Evolutionary conservation across 2,329 filamentous ascomycete species (phyloP).

Genomic region (Sclerotiophoma versabilis): DNA sequence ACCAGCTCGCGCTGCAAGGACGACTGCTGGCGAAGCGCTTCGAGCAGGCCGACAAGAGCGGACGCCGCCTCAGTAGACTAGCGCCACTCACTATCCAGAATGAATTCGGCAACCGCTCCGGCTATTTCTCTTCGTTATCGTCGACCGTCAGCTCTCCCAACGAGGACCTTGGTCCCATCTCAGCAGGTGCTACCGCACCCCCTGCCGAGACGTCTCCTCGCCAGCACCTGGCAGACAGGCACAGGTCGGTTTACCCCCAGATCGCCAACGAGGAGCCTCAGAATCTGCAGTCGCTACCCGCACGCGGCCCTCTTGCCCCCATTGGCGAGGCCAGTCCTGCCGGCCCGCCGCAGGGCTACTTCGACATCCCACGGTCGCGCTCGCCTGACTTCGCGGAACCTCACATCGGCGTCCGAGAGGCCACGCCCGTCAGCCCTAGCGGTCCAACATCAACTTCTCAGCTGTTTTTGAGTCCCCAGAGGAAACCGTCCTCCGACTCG

Average conservation of each 20-base stretch:
- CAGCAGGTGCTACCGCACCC: slow-evolving; percentile 14
- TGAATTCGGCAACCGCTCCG: slow-evolving; percentile 78
- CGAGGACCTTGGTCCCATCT: slow-evolving; percentile 48
- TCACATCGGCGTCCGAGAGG: slow-evolving; percentile 52
- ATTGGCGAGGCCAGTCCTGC: slow-evolving; percentile 44
- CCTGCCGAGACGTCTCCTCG: slow-evolving; percentile 39
- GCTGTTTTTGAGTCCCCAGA: slow-evolving; percentile 46
- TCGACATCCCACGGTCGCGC: slow-evolving; percentile 54
- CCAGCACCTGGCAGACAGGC: slow-evolving; percentile 40
- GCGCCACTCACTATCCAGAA: slow-evolving; percentile 84
- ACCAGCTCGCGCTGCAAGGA: slow-evolving; percentile 93
- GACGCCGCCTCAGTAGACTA: slow-evolving; percentile 82
- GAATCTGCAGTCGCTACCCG: slow-evolving; percentile 36
- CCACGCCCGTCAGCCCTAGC: slow-evolving; percentile 51
- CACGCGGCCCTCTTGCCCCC: slow-evolving; percentile 42
- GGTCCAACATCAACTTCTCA: slow-evolving; percentile 41
- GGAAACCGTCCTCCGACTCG: slow-evolving; percentile 51
- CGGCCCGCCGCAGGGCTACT: slow-evolving; percentile 50
- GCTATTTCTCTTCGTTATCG: slow-evolving; percentile 80
- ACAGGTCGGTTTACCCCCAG: slow-evolving; percentile 48
- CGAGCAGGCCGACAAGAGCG: slow-evolving; percentile 74
- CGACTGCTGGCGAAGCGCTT: slow-evolving; percentile 86
- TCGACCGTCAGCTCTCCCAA: slow-evolving; percentile 63
- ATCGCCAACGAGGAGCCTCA: slow-evolving; percentile 41
- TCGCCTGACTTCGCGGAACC: slow-evolving; percentile 56